Evolutionary conservation across 2,329 filamentous ascomycete genomes (phyloP), one percentile per base, ranked within the genome.

Genomic region (Fusarium phyllophilum): DNA sequence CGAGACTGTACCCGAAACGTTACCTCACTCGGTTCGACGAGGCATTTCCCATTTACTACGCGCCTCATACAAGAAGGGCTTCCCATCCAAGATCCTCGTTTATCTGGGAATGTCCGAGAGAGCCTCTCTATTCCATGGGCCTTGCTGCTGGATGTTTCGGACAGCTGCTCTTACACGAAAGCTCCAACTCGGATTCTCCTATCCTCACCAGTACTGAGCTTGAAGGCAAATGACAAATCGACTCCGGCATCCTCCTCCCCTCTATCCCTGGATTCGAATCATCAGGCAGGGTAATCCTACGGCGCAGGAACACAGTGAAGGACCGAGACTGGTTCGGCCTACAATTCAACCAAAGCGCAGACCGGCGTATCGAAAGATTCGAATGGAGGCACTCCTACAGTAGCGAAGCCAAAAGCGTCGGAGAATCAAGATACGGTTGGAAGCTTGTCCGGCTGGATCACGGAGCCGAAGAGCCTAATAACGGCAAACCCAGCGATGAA

Each of bases 401-500:
- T 1, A 54, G 39, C 31, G 69, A 72, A 33, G 57, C 65, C 46
- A 56, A 62, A 49, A 70, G 63, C 8, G 31, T 72, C 6, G 68
- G 66, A 8, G 62, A 66, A 33, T 62, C 69, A 3, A 58, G 54
- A 17, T 61, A n/a, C 3, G 72, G 75, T 9, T 75, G 69, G 66
- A 73, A 77, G 51, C 68, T 75, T 20, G 69, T 74, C 13, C 64
- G 67, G 6, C 11, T 75, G 12, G 69, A 64, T 2, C 46, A 44
- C 17, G 15, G 41, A 29, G 31, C 42, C 18, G 57, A 64, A 6
- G 58, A 61, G 14, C 57, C 62, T 17, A 22, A 29, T 14, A 39
- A 38, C 4, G 26, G 55, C 20, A 55, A 38, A 18, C n/a, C n/a
- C 9, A 44, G 36, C 13, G 31, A 49, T 4, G 51, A 62, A 10